Percentiles rank a stretch among this genome's conserved stretches.
Conservation (phyloP, 148 eudicot genomes). For the Simmondsia chinensis region DNA sequence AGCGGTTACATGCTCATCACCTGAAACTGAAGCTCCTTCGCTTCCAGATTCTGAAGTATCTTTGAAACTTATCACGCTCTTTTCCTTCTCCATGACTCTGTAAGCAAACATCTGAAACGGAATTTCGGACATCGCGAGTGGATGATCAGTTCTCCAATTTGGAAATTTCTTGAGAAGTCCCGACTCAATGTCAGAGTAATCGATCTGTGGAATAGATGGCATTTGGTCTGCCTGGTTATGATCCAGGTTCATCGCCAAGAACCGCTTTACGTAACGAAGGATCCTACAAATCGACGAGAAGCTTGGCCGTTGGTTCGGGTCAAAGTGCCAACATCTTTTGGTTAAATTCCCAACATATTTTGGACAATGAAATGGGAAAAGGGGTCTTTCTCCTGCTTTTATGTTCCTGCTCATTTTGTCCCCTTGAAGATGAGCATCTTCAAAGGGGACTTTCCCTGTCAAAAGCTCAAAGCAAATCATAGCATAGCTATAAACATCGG, state of each 20-base stretch:
- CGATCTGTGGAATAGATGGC: constrained; percentile 34
- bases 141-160: constrained; percentile 19
- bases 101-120: constrained; percentile 74
- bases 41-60: constrained; percentile 67
- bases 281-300: constrained; percentile 66
- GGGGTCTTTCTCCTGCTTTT: constrained; percentile 65
- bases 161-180: constrained; percentile 29
- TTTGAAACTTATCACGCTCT: constrained; percentile 13
- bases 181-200: constrained; percentile 56
- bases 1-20: constrained; percentile 30
- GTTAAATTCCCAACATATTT: constrained; percentile 47
- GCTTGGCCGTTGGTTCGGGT: constrained; percentile 55
- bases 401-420: constrained; percentile 69
- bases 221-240: constrained; percentile 42
- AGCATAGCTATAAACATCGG: constrained; percentile 78
- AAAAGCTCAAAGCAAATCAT: constrained; percentile 80
- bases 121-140: constrained; percentile 40
- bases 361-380: constrained; percentile 59
- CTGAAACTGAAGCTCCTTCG: constrained; percentile 52
- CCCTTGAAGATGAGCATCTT: constrained; percentile 74
- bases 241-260: constrained; percentile 42
- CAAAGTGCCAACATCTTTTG: constrained; percentile 67
- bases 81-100: constrained; percentile 53
- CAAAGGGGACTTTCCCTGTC: constrained; percentile 72
- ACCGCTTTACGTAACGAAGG: constrained; percentile 54